Percentiles rank a stretch among this genome's conserved stretches.
These are phyloP conservation scores for Trichophyton simii DNA, from an alignment of 2,329 filamentous ascomycete species.

Conservation along the genomic window DNA sequence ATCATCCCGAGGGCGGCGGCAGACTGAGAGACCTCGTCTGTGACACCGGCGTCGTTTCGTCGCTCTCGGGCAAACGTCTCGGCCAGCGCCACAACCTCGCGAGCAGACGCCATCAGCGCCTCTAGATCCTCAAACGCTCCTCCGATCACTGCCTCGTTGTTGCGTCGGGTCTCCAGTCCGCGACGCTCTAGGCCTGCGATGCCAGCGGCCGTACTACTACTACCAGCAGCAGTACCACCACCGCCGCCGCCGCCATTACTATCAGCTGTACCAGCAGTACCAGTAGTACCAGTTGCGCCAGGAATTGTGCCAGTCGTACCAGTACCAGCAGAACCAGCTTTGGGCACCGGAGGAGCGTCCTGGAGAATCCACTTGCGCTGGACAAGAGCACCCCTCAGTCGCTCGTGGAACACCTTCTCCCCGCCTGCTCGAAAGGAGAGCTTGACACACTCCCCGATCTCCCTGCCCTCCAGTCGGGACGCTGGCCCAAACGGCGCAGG, in stretches of 20 bases:
- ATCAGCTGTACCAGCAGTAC: constrained; percentile 7
- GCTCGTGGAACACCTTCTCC: constrained; percentile 79
- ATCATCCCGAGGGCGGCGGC: constrained; percentile 72
- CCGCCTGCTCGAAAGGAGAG: constrained; percentile 83
- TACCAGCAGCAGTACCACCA: neutral
- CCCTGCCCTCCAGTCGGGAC: constrained; percentile 37
- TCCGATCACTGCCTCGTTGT: constrained; percentile 86
- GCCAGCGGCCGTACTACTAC: constrained; percentile 42
- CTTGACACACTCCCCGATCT: constrained; percentile 66
- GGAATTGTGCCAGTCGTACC: neutral
- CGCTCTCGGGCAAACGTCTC: constrained; percentile 69
- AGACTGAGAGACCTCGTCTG: constrained; percentile 59
- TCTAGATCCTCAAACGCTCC: constrained; percentile 93
- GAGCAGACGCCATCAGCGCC: constrained; percentile 92
- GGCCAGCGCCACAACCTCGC: constrained; percentile 86
- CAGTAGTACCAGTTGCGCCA: constrained; percentile 5
- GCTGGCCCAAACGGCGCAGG: constrained; percentile 56
- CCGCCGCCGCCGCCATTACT: neutral
- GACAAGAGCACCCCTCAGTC: constrained; percentile 73
- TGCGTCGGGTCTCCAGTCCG: constrained; percentile 71
- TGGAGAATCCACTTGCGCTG: constrained; percentile 94
- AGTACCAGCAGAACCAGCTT: constrained; percentile 27
- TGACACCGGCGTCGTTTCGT: constrained; percentile 37
- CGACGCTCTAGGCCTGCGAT: constrained; percentile 87
- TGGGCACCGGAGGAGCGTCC: constrained; percentile 72